phyloP scores from a whole-genome alignment of 2,329 filamentous ascomycete species.

The Aspergillus transmontanensis region DNA sequence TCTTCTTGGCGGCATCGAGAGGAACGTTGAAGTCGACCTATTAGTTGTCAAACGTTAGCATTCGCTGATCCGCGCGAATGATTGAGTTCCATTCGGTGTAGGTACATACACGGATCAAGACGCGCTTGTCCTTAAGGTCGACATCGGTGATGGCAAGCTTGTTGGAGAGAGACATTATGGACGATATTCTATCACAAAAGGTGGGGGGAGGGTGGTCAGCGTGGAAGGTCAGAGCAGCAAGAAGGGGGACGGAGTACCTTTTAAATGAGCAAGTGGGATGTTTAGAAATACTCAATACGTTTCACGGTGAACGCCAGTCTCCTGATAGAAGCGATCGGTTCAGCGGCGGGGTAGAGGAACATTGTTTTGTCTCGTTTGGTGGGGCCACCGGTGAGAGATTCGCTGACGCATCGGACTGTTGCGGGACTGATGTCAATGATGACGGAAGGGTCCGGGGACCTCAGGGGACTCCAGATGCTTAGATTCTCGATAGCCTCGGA shows the following conservation, averaged over 20 bases:
- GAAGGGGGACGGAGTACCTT: slow-evolving; percentile 16
- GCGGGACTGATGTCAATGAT: slow-evolving; percentile 45
- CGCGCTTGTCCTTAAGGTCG: slow-evolving; percentile 97
- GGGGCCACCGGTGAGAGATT: slow-evolving; percentile 30
- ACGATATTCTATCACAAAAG: slow-evolving; percentile 13
- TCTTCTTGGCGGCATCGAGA: slow-evolving; percentile 85
- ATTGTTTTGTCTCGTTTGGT: slow-evolving; percentile 26
- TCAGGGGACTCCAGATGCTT: slow-evolving; percentile 24
- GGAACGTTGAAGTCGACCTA: slow-evolving; percentile 99
- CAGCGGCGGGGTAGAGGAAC: slow-evolving; percentile 25
- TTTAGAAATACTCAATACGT: slow-evolving; percentile 19
- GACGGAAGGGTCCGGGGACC: slow-evolving; percentile 34
- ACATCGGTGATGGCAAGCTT: slow-evolving; percentile 97
- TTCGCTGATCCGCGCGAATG: background rate
- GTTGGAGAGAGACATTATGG: slow-evolving; percentile 90
- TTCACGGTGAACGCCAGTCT: slow-evolving; percentile 25
- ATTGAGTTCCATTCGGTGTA: no score
- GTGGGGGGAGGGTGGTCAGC: slow-evolving; percentile 7
- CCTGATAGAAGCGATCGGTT: slow-evolving; percentile 15
- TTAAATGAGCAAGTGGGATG: slow-evolving; percentile 9
- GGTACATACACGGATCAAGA: slow-evolving; percentile 87
- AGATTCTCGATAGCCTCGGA: slow-evolving; percentile 28
- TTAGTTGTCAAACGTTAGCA: slow-evolving; percentile 17
- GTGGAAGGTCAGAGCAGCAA: slow-evolving; percentile 6
- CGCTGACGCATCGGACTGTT: slow-evolving; percentile 39